Conservation (phyloP, 2,329 filamentous ascomycete species). For the Pseudogymnoascus sp. region DNA sequence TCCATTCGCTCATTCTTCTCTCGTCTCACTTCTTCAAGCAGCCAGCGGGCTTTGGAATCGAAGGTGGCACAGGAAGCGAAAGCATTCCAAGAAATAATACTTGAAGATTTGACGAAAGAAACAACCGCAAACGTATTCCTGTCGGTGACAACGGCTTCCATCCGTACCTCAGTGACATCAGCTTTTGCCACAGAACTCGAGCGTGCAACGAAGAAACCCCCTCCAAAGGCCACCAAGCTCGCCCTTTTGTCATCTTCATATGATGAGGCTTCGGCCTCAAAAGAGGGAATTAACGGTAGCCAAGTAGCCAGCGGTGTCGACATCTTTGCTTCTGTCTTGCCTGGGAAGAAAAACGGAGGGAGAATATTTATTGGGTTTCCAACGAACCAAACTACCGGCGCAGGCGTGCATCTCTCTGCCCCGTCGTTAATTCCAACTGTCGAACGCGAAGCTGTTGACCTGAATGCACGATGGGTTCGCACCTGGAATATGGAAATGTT, state of each 20-base stretch:
- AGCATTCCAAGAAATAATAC: slow-evolving; percentile 52
- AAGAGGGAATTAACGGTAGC: slow-evolving; percentile 36
- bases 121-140: slow-evolving; percentile 80
- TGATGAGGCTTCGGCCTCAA: slow-evolving; percentile 63
- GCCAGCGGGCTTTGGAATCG: slow-evolving; percentile 43
- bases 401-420: slow-evolving; percentile 88
- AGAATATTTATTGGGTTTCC: slow-evolving; percentile 97
- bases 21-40: slow-evolving; percentile 55
- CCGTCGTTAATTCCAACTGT: slow-evolving; percentile 96
- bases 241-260: slow-evolving; percentile 88
- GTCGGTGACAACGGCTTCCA: slow-evolving; percentile 74
- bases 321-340: slow-evolving; percentile 84
- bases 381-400: slow-evolving; percentile 91
- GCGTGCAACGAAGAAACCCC: slow-evolving; percentile 93
- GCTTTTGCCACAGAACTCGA: slow-evolving; percentile 80
- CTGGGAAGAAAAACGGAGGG: slow-evolving; percentile 72
- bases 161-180: slow-evolving; percentile 66
- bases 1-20: slow-evolving; percentile 76
- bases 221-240: slow-evolving; percentile 78
- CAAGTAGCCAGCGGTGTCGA: slow-evolving; percentile 56
- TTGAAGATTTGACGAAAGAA: slow-evolving; percentile 63
- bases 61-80: slow-evolving; percentile 58
- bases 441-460: slow-evolving; percentile 90
- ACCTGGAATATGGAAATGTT: slow-evolving; percentile 95
- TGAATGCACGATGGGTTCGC: slow-evolving; percentile 90